Evolutionary conservation across 2,329 filamentous ascomycete species (phyloP).

Genomic region (Trichophaea hybrida): DNA sequence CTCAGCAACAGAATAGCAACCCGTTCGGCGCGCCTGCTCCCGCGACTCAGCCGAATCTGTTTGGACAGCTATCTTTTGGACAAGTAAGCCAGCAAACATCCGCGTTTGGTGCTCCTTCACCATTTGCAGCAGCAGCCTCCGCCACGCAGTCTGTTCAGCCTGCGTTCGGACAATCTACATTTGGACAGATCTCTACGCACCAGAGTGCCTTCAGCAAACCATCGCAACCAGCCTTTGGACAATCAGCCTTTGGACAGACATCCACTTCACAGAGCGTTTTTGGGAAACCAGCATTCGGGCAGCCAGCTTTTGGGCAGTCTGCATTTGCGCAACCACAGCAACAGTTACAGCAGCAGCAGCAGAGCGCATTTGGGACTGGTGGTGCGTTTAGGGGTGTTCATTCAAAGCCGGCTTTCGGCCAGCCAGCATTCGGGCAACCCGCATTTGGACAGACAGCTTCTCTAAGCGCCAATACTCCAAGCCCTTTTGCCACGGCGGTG

Average conservation of each 20-base stretch:
- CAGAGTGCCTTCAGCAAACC: slow-evolving; percentile 14
- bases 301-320: slow-evolving; percentile 12
- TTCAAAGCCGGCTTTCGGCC: slow-evolving; percentile 14
- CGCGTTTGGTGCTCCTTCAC: slow-evolving; percentile 7
- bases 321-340: slow-evolving; percentile 2
- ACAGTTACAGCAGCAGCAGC: slow-evolving; percentile 10
- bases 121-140: slow-evolving; percentile 9
- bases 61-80: slow-evolving; percentile 10
- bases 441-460: slow-evolving; percentile 10
- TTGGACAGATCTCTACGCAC: background rate
- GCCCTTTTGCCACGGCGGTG: background rate
- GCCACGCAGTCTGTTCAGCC: slow-evolving; percentile 4
- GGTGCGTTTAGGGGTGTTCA: slow-evolving; percentile 11
- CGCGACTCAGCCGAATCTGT: background rate
- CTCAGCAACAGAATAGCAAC: background rate
- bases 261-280: slow-evolving; percentile 3
- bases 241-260: slow-evolving; percentile 16
- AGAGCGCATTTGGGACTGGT: slow-evolving; percentile 4
- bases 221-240: slow-evolving; percentile 15
- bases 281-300: slow-evolving; percentile 18
- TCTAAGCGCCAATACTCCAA: background rate
- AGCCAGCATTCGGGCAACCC: slow-evolving; percentile 6
- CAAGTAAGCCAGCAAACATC: slow-evolving; percentile 10
- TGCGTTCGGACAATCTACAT: slow-evolving; percentile 16
- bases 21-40: slow-evolving; percentile 5